phyloP scores from a whole-genome alignment of 106 monocot species.

The Gastrodia elata region DNA sequence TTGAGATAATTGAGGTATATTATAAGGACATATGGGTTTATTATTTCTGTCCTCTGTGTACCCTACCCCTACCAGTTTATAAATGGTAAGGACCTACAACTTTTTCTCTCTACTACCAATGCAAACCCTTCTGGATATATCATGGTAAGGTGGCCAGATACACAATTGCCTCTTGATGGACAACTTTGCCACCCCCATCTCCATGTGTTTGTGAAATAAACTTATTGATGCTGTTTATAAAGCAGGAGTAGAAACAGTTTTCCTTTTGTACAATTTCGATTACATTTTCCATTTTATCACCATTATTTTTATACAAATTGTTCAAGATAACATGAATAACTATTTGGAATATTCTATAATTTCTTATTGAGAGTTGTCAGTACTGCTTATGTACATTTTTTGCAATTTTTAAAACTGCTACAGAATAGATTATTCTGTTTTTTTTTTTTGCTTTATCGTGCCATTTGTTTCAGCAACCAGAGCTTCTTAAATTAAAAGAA shows the following conservation, averaged over 20 bases:
- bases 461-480: constrained; percentile 78
- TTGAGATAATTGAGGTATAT: too few relatives aligned
- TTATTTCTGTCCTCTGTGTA: too few relatives aligned
- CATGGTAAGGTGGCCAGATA: background rate
- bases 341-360: background rate
- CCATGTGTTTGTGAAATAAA: background rate
- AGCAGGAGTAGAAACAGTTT: background rate
- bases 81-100: too few relatives aligned
- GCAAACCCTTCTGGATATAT: too few relatives aligned
- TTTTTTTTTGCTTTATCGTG: background rate
- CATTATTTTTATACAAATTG: background rate
- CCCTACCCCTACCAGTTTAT: too few relatives aligned
- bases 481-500: constrained; percentile 93
- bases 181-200: background rate
- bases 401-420: background rate
- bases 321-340: background rate
- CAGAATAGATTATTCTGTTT: background rate
- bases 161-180: background rate
- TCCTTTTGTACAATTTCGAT: background rate
- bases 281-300: background rate
- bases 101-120: too few relatives aligned
- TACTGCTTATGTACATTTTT: background rate
- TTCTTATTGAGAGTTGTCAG: background rate
- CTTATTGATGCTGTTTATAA: background rate
- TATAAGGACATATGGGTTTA: too few relatives aligned